Evolutionary conservation across 2,329 filamentous ascomycete genomes (phyloP), one percentile per base, ranked within the genome.

Genomic region (Colletotrichum somersetense): DNA sequence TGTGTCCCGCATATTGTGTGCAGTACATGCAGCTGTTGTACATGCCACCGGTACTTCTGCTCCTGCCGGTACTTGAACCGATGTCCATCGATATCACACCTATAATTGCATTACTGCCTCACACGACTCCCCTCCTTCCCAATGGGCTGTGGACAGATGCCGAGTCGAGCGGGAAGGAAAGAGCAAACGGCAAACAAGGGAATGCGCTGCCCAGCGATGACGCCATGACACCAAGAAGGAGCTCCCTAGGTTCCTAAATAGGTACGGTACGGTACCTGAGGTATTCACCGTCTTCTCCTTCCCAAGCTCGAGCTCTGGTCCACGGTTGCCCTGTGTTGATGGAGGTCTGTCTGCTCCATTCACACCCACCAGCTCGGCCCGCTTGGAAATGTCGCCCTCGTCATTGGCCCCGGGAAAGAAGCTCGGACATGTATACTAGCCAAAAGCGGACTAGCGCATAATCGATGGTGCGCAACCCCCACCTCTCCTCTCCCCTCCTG

Each of bases 321-420:
- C 23, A 16, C 23, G 11, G 6, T 50, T 26, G 48, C 48, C 48
- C n/a, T 50, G 48, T 50, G 48, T 23, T 26, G 48, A 55, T 56
- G 53, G 33, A 33, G 30, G 55, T 44, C 8, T 30, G n/a, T 20
- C n/a, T 38, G 16, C 30, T 42, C 59, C 59, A 52, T 46, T 4
- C 1, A 1, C 1, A 11, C 40, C 44, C 63, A 26, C 33, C 40
- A 30, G 20, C 46, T 38, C 44, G 30, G 46, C 53, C 62, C 35
- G 67, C 67, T 70, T 70, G 67, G 46, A 66, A 70, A 70, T 42
- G 30, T 4, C 12, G n/a, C 12, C 10, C 10, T 12, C 2, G 0
- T 20, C 11, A 70, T 66, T 70, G 67, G 67, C 20, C 1, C 5
- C 2, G 18, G 7, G 2, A 5, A 11, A 3, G 16, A 10, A 42